A percentile compares a stretch with the other conserved stretches of the same genome.
These are phyloP conservation scores for Lachnellula arida DNA, from an alignment of 2,329 filamentous ascomycete species.

Conservation along the genomic window DNA sequence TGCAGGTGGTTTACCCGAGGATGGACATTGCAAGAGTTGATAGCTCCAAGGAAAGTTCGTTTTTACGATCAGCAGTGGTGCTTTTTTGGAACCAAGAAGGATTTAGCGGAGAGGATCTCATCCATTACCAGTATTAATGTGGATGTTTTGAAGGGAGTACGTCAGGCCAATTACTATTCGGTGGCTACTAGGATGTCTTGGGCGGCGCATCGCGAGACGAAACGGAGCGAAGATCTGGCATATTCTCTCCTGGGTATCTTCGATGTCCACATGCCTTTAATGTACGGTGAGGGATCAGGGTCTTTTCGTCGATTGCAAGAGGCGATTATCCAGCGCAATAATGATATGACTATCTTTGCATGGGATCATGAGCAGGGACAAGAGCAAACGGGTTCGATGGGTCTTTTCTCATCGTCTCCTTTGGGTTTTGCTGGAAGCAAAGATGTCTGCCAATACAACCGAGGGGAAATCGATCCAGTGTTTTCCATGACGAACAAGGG, in stretches of 20 bases:
- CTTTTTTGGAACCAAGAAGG: conserved; percentile 1
- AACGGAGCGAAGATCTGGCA: conserved; percentile 37
- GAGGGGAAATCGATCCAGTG: not conserved
- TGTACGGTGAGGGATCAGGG: conserved; percentile 37
- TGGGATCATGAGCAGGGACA: conserved; percentile 21
- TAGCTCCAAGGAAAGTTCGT: conserved; percentile 1
- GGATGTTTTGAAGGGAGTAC: not conserved
- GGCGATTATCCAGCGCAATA: conserved; percentile 31
- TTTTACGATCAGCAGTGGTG: conserved; percentile 5
- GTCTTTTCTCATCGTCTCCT: not conserved
- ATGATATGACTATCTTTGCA: conserved; percentile 31
- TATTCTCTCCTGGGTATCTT: conserved; percentile 43
- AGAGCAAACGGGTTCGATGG: conserved; percentile 8
- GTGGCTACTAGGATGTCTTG: conserved; percentile 39
- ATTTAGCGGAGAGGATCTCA: not conserved
- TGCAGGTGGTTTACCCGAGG: conserved; percentile 11
- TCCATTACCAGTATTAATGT: not conserved
- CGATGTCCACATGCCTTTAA: conserved; percentile 38
- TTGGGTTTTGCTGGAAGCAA: not conserved
- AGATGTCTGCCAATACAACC: not conserved
- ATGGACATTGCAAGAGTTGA: conserved; percentile 13
- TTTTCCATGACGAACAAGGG: not conserved
- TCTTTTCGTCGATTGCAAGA: conserved; percentile 34
- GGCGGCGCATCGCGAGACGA: conserved; percentile 35
- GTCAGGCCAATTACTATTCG: not conserved